Conservation (phyloP, 2,329 filamentous ascomycete genomes). For the Ceratocystis destructans region DNA sequence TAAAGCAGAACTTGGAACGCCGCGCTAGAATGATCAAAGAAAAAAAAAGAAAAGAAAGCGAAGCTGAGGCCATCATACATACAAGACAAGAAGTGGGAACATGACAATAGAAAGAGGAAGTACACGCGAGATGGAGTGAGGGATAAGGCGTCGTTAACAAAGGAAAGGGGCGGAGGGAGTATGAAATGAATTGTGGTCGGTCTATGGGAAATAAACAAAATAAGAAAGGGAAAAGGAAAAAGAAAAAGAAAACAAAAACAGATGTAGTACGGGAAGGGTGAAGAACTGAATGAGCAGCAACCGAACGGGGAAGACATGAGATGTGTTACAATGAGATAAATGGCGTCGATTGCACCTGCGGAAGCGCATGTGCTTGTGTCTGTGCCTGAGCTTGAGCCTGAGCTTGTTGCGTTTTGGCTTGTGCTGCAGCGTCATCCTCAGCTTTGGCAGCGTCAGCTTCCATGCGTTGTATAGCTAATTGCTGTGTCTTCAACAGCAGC, state of each 20-base stretch:
- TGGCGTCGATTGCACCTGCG: not conserved
- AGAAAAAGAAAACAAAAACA: not conserved
- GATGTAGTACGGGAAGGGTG: not conserved
- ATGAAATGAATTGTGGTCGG: no score
- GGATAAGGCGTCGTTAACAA: no score
- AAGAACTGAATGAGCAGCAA: not conserved
- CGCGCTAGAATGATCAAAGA: not conserved
- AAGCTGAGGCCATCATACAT: conserved; percentile 4
- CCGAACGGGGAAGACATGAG: not conserved
- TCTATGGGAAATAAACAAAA: not conserved
- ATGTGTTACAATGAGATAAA: not conserved
- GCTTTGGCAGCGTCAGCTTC: not conserved
- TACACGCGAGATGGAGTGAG: not conserved
- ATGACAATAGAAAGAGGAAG: not conserved
- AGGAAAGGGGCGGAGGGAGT: no score
- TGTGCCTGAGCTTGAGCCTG: not conserved
- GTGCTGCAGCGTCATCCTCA: not conserved
- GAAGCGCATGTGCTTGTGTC: not conserved
- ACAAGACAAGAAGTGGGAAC: not conserved
- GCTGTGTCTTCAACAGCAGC: conserved; percentile 26
- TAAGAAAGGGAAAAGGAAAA: no score
- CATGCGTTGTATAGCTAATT: not conserved
- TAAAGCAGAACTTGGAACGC: not conserved
- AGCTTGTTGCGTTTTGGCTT: not conserved
- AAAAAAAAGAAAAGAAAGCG: not conserved